Base-by-base conservation (phyloP, 768 basidiomycete genomes). In the Mycena floridula region DNA sequence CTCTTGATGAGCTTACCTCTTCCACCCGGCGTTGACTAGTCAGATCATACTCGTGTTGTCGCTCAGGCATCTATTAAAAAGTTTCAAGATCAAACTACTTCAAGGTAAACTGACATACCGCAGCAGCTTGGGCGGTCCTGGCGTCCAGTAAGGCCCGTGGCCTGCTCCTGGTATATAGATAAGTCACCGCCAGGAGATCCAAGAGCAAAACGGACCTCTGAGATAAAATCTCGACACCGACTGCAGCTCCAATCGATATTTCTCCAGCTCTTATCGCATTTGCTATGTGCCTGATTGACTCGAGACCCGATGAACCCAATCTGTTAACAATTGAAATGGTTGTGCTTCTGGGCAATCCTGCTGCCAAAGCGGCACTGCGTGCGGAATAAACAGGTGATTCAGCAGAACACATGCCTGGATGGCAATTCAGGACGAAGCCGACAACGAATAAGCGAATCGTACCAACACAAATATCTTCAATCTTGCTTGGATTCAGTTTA, bases 261-360 rank as follows among this genome's bases (percentile, higher is more conserved):
- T 97, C 90, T 20, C 88, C 86, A 7, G 81, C 64, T 49, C 82
- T 74, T 52, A 98, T 93, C 45, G 85, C 76, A 61, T 95, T 85
- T 15, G 93, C 91, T 40, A 98, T 87, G 58, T 73, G 81, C 47
- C 89, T 81, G 49, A 98, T 83, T n/a, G 95, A 85, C 78, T 94
- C 90, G 40, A 98, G 72, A 20, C 94, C 93, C 0, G 92, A 94
- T 2, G 92, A 89, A 64, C 95, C 98, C 41, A 98, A 76, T 46
- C 95, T 74, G 63, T 99, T 99, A 43, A 97, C 81, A 9, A 88
- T 85, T 16, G 87, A 87, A 50, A 97, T 76, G n/a, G 94, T 86
- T 11, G 91, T 83, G 50, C 82, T 69, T 44, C 84, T 74, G 3
- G 93, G 95, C 51, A 96, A 86, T 11, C 92, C 93, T 21, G 92